Evolutionary conservation across 192 early-diverging fungal genomes (phyloP), one percentile per base, ranked within the genome.

Genomic region (Ambispora gerdemannii): DNA sequence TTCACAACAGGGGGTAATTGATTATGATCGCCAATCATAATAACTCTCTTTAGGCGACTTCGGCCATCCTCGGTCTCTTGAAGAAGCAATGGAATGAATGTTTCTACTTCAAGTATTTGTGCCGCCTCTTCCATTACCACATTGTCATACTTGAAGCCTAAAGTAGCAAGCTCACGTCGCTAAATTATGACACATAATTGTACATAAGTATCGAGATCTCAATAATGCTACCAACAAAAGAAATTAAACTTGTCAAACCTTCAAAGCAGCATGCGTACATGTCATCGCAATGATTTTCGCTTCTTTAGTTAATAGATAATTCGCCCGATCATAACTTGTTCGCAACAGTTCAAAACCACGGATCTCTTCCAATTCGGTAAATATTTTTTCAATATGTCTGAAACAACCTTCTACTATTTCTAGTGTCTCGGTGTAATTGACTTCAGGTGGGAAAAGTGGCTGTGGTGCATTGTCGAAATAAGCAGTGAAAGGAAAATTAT

Each of bases 51-150:
- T 34, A 99, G 76, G 0, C 89, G 86, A 71, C 75, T 88, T 71
- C 70, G 71, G 7, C 83, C 85, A 74, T 81, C 83, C 35, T 90
- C 82, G 4, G 85, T 81, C 60, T 80, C 87, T 78, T 96, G 95
- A 4, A 98, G 76, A 34, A 93, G 71, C 75, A 98, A 78, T 7
- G 98, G 96, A 25, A 98, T 92, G 70, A 98, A 91, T 13, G 95
- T 88, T 72, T 98, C 96, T 10, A 98, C 88, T 74, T 99, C 96
- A 13, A 98, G 75, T 24, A 97, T 88, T 75, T 98, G 95, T 13
- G 92, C 96, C 0, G 94, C 89, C 75, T 99, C 98, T 80, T 99
- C 98, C 90, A 99, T 95, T 28, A 99, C 83, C 19, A 99, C 88
- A 53, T 85, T 94, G 72, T 98, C 93, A 76, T 94, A 97, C 63